Evolutionary conservation across 495 filamentous ascomycete species (phyloP), one percentile per base, ranked within the genome.

Genomic region (Parmelia sp.): DNA sequence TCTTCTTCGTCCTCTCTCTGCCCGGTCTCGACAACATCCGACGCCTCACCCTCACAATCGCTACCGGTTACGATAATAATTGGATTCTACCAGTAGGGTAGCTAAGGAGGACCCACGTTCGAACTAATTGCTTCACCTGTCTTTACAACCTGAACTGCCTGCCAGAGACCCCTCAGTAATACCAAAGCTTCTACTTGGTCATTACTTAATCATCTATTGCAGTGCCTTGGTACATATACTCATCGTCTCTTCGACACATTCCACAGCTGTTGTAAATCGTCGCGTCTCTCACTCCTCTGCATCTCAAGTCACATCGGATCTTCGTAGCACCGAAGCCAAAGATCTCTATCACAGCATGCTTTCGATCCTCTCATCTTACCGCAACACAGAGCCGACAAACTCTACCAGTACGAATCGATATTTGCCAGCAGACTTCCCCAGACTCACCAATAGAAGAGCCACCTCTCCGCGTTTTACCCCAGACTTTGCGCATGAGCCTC

Each of bases 401-500:
- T 57, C 57, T 56, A 60, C 55, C n/a, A 55, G 33, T 35, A 61
- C 58, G 58, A 37, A 21, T 63, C 66, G 65, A 68, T 70, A 71
- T 62, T 58, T 57, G 39, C 60, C 70, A 57, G 60, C 70, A 60
- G 68, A 70, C 61, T 68, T 62, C 53, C 33, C 42, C 60, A 70
- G 55, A 71, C 70, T 71, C 67, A 63, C 70, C 70, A 71, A 71
- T 69, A 62, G 63, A 57, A 27, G 61, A 25, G 19, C 57, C 9
- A 55, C 57, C 37, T 65, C 70, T 56, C 65, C 65, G 33, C 42
- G 9, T 61, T 61, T 59, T 69, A 62, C 70, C 68, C 70, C 68
- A 64, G 67, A 70, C 68, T 66, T 58, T 65, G 65, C 68, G 68
- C 68, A 67, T 68, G 65, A 64, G 61, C 63, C 63, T 57, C 58